Conservation (phyloP, 345 rosid species). For the Physaria fendleri region DNA sequence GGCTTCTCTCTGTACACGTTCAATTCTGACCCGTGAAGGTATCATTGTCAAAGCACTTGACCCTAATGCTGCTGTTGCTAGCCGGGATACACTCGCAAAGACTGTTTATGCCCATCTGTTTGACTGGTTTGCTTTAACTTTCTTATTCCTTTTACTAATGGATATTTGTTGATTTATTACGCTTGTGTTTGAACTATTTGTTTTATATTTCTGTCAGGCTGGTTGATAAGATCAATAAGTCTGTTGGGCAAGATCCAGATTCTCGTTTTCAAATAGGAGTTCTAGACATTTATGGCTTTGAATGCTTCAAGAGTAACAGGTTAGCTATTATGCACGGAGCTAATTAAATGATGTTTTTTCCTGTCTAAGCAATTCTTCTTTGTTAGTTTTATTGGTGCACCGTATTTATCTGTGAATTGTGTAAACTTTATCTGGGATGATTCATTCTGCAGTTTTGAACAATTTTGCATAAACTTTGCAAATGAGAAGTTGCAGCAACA, state of each 20-base stretch:
- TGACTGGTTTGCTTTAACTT: conserved; percentile 66
- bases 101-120: conserved; percentile 87
- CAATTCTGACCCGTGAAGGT: conserved; percentile 97
- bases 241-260: conserved; percentile 85
- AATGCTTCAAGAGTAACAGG: conserved; percentile 91
- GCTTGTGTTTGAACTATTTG: conserved; percentile 2
- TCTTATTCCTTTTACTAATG: conserved; percentile 2
- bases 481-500: conserved; percentile 99
- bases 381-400: conserved; percentile 1
- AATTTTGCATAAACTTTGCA: conserved; percentile 97
- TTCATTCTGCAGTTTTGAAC: conserved; percentile 74
- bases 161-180: conserved; percentile 5
- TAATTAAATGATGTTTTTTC: conserved; percentile 1
- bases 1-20: conserved; percentile 75
- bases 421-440: conserved; percentile 11
- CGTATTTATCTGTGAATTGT: conserved; percentile 9
- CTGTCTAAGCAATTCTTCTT: not conserved
- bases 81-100: conserved; percentile 94
- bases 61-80: conserved; percentile 86
- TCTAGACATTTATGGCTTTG: conserved; percentile 97
- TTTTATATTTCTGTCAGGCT: conserved; percentile 49
- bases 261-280: conserved; percentile 81
- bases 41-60: conserved; percentile 83
- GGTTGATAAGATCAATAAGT: conserved; percentile 83
- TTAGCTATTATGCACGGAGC: conserved; percentile 19